These are phyloP conservation scores for Chlorella sp. DNA, from an alignment of 139 green algal genomes.

Conservation along the genomic window DNA sequence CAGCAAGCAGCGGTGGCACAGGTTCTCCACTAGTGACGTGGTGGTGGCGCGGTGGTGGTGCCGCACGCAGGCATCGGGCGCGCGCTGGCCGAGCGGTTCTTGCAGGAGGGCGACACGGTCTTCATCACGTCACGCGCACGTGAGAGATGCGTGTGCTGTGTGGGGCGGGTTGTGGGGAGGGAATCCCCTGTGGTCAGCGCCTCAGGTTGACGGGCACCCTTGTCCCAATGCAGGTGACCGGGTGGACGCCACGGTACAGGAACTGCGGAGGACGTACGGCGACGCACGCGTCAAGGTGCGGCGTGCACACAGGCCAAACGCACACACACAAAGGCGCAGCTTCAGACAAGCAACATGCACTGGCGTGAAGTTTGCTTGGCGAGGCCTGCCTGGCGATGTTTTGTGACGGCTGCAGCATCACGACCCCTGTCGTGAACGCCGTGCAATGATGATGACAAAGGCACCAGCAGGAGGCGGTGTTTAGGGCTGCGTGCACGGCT, in stretches of 20 bases:
- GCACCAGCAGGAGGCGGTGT: too few relatives aligned
- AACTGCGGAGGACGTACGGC: neutral
- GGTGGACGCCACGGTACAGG: neutral
- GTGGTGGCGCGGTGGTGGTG: neutral
- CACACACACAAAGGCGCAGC: too few relatives aligned
- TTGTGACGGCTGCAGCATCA: too few relatives aligned
- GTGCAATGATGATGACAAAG: too few relatives aligned
- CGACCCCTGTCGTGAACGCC: too few relatives aligned
- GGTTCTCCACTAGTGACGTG: too few relatives aligned
- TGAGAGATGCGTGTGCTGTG: conserved; percentile 4
- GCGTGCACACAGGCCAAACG: neutral
- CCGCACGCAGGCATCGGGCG: conserved; percentile 61
- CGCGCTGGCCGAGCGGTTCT: conserved; percentile 75
- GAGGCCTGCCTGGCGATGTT: too few relatives aligned
- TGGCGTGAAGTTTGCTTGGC: too few relatives aligned
- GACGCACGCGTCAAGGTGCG: neutral
- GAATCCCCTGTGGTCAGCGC: neutral
- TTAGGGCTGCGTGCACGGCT: too few relatives aligned
- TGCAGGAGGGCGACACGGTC: conserved; percentile 57
- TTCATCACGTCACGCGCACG: conserved; percentile 66
- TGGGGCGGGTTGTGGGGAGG: neutral
- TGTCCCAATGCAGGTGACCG: neutral
- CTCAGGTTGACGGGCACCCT: neutral
- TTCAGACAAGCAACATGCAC: too few relatives aligned
- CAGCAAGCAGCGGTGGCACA: too few relatives aligned